These are phyloP conservation scores for Centella asiatica DNA, from an alignment of 129 eudicot genomes.

Conservation along the genomic window DNA sequence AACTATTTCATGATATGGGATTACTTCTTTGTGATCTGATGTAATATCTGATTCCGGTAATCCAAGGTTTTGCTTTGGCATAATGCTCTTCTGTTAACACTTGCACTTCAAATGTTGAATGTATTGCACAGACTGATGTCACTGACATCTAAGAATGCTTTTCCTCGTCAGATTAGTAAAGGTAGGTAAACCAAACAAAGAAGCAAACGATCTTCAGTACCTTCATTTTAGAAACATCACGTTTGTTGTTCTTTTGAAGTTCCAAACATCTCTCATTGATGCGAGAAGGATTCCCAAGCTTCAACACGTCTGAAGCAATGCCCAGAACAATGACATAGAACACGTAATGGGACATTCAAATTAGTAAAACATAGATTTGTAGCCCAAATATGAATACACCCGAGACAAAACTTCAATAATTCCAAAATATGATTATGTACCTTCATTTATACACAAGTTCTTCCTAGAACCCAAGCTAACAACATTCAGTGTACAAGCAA, in stretches of 20 bases:
- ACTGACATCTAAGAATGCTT: not conserved
- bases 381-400: not conserved
- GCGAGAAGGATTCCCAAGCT: slow-evolving; percentile 52
- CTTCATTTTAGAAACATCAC: slow-evolving; percentile 59
- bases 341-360: not conserved
- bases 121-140: not conserved
- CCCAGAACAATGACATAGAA: not conserved
- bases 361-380: not conserved
- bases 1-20: no score
- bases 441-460: slow-evolving; percentile 87
- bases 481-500: slow-evolving; percentile 59
- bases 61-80: not conserved
- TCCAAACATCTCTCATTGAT: slow-evolving; percentile 86
- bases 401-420: not conserved
- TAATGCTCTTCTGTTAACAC: not conserved
- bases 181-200: not conserved
- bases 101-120: not conserved
- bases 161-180: not conserved
- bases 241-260: slow-evolving; percentile 78
- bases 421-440: slow-evolving; percentile 20
- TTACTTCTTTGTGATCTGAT: not conserved
- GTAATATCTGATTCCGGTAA: not conserved
- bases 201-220: slow-evolving; percentile 25
- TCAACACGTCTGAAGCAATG: slow-evolving; percentile 54
- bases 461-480: slow-evolving; percentile 87